Evolutionary conservation across 805 yeast species (phyloP).

Genomic region (Teunomyces aglyptinius): DNA sequence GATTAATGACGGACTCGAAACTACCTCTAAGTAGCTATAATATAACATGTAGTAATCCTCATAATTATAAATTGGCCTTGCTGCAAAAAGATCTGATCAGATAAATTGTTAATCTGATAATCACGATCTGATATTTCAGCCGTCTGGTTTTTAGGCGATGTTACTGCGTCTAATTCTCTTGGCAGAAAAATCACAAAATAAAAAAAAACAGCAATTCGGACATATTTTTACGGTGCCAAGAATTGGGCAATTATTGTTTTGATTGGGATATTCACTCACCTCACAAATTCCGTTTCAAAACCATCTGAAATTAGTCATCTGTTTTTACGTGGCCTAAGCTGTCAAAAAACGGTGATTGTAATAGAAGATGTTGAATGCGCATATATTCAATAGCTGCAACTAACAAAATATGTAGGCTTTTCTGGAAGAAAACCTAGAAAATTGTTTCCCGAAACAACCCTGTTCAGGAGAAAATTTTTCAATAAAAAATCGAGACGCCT

Average conservation of each 20-base stretch:
- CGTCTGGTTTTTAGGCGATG: not conserved
- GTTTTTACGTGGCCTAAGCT: not conserved
- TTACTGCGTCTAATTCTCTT: not conserved
- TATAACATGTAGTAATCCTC: not conserved
- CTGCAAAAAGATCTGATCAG: not conserved
- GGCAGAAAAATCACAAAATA: not conserved
- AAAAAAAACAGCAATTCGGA: not conserved
- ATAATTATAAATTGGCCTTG: not conserved
- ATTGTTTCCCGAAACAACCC: not conserved
- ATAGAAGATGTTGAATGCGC: not conserved
- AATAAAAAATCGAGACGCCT: not conserved
- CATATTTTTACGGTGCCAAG: conserved; percentile 3
- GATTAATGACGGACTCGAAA: conserved; percentile 1
- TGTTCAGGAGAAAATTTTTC: not conserved
- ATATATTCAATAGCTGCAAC: not conserved
- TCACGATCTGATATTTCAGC: not conserved
- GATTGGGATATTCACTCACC: not conserved
- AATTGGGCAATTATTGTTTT: not conserved
- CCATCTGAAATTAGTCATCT: not conserved
- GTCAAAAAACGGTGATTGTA: not conserved
- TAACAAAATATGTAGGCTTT: not conserved
- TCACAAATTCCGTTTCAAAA: not conserved
- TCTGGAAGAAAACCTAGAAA: not conserved
- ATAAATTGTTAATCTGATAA: conserved; percentile 2
- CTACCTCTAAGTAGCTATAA: not conserved